Evolutionary conservation across 768 basidiomycete genomes (phyloP), one percentile per base, ranked within the genome.

Genomic region (Leccinum imitatum): DNA sequence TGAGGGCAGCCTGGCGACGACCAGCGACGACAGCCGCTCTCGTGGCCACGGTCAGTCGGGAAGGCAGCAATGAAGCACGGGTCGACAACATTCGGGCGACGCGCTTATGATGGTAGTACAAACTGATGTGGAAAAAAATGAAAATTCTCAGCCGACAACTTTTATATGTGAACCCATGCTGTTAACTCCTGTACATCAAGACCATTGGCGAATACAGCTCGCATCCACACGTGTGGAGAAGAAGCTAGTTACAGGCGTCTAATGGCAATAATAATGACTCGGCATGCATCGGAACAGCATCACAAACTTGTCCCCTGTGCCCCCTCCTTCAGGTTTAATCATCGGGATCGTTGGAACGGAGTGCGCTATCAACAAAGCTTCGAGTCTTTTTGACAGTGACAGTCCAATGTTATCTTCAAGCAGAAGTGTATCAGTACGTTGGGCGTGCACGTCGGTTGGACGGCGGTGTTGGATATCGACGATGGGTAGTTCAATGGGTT

Each of bases 1-100:
- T 75, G 19, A 76, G 60, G 9, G 74, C 78, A 50, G 78, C 77
- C 58, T 81, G 82, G 53, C 73, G 70, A 19, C 69, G 63, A 48
- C 75, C 69, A 46, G 82, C 81, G 50, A 84, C 77, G 58, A 82
- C 69, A 25, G 81, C 70, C 48, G 81, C 81, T 58, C 81, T 82
- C 46, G 77, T 75, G 17, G 78, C 79, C 19, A 70, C 59, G 19
- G 77, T 78, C 55, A 74, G 33, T 37, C 73, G 66, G 53, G 65
- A 66, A 33, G 66, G 58, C 15, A 69, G 58, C 37, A 50, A 39
- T 53, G 58, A 65, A 50, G 66, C 63, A 58, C 74, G 74, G 56
- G 61, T 63, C 47, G 72, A 69, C 65, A 77, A 58, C 77, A 79
- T 69, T 53, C 56, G 46, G 54, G 1, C 31, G 47, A 48, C 19